A percentile compares a stretch with the other conserved stretches of the same genome.
Conservation (phyloP, 2,329 filamentous ascomycete genomes). For the Xylariaceae sp. region DNA sequence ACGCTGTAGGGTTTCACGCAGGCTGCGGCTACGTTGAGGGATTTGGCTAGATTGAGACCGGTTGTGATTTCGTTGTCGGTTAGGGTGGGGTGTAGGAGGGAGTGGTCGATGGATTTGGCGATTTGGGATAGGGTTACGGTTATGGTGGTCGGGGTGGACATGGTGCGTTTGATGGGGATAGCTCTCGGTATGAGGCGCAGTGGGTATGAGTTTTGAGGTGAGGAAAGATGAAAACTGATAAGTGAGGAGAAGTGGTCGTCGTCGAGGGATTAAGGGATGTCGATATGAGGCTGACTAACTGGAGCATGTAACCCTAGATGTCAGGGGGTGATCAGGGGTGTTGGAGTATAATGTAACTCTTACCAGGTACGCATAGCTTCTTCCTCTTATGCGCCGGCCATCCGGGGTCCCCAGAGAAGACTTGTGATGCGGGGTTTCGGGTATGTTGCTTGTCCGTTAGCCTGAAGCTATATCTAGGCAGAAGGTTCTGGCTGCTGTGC, state of each 20-base stretch:
- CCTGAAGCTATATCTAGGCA: neutral
- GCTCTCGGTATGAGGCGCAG: neutral
- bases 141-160: constrained; percentile 26
- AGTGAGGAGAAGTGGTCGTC: neutral
- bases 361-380: neutral
- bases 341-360: neutral
- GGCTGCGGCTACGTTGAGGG: constrained; percentile 48
- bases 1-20: constrained; percentile 55
- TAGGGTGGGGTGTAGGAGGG: constrained; percentile 56
- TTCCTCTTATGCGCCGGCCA: neutral
- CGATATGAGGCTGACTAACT: neutral
- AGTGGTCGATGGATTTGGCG: constrained; percentile 55
- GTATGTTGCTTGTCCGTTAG: neutral
- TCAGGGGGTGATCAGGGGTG: neutral
- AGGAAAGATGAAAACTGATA: neutral
- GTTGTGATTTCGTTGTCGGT: constrained; percentile 48
- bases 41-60: constrained; percentile 44
- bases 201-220: neutral
- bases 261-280: neutral
- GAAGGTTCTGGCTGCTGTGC: neutral
- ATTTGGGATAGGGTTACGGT: constrained; percentile 41
- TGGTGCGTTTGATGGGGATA: neutral
- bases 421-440: constrained; percentile 3
- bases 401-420: neutral
- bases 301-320: neutral